Conservation (phyloP, 1,284 basidiomycete species). For the Austroboletus sp. region DNA sequence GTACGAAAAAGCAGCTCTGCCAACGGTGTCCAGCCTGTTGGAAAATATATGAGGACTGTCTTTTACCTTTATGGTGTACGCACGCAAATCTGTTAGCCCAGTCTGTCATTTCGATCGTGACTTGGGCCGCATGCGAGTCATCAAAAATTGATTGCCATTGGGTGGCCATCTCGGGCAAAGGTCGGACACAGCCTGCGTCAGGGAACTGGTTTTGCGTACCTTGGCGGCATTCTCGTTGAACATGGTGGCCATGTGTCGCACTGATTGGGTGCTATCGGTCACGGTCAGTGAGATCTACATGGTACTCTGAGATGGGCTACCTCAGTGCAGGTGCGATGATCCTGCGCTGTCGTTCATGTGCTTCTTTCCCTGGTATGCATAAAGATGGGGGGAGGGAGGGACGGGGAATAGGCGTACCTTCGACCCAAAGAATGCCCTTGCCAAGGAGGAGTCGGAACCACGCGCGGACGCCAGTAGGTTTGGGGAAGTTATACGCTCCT, state of each 20-base stretch:
- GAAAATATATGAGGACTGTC: conserved; percentile 4
- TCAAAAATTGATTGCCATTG: conserved; percentile 46
- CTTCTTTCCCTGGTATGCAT: conserved; percentile 39
- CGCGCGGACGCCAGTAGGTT: conserved; percentile 50
- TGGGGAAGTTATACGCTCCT: conserved; percentile 50
- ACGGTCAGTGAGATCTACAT: background rate
- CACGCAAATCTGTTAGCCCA: conserved; percentile 58
- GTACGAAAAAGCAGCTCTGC: conserved; percentile 50
- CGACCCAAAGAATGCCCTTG: conserved; percentile 57
- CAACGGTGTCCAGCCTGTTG: conserved; percentile 48
- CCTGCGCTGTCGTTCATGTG: conserved; percentile 49
- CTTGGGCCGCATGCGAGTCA: conserved; percentile 26
- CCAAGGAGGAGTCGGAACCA: conserved; percentile 56
- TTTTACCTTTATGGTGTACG: conserved; percentile 13
- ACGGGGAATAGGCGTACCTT: conserved; percentile 36
- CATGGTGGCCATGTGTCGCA: conserved; percentile 42
- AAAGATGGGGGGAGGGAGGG: background rate
- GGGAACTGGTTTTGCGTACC: conserved; percentile 16
- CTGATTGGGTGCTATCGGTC: conserved; percentile 43
- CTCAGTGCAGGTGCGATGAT: conserved; percentile 49
- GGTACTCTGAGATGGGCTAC: conserved; percentile 27
- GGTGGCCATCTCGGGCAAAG: conserved; percentile 31
- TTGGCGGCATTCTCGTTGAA: conserved; percentile 48
- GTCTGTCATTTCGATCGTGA: conserved; percentile 48
- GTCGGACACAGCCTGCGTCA: background rate